Base-by-base conservation (phyloP, 192 early-diverging fungal genomes). In the Cladochytrium replicatum region DNA sequence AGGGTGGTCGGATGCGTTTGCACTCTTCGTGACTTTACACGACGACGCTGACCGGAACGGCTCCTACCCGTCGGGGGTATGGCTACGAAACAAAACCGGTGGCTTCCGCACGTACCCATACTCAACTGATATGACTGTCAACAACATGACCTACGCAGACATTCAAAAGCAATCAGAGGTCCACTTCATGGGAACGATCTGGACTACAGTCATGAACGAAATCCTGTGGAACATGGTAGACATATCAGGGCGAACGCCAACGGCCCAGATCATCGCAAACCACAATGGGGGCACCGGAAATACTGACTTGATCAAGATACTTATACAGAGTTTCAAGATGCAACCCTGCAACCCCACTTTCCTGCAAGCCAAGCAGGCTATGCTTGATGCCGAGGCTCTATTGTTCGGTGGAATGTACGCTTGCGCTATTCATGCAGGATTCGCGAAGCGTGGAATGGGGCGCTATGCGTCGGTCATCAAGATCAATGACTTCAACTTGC, bases 1-100 rank as follows among this genome's bases (percentile, higher is more conserved):
- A 57, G 81, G 81, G 45, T 81, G 76, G 76, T 57, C 60, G 26
- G 81, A 84, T 58, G 52, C 66, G 8, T 43, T 73, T 25, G 70
- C 68, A 3, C 37, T 67, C 31, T 45, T 75, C 26, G 40, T 74
- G 23, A 46, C 43, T 5, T 48, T 72, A 29, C 60, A 43, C 7
- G 34, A 46, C 23, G 50, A 46, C 29, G 47, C 55, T 55, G 73
- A 69, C 25, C 68, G 72, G 29, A 40, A 49, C 31, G 61, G 57
- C 50, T 56, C 68, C 54, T 46, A 59, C 25, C 39, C 61, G 6
- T 52, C 68, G 27, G 74, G 71, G 25, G n/a, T n/a, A n/a, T n/a
- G n/a, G n/a, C n/a, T n/a, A n/a, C n/a, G n/a, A n/a, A n/a, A 4
- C 27, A 19, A 41, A 8, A 41, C 50, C 37, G 17, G 21, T 25